Evolutionary conservation across 306 rosid genomes (phyloP), one percentile per base, ranked within the genome.

Genomic region (Dalbergia oliveri): DNA sequence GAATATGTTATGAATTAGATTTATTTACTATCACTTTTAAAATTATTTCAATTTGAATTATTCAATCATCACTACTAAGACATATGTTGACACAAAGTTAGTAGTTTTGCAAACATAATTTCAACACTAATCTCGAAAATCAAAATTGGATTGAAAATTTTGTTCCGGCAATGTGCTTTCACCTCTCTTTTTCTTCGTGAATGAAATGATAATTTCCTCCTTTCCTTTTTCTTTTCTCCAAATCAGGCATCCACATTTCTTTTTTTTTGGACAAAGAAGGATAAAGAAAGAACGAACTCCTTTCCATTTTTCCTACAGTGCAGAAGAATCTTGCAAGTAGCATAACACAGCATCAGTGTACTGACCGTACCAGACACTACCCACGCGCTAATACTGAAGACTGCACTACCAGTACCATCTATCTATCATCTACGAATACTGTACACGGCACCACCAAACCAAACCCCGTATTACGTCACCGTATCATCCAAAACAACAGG

Each of bases 391-490:
- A 13, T 8, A 15, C 34, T n/a, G 26, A 16, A 65, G 3, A 39
- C 45, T n/a, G 16, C 23, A 71, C 14, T 13, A 44, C 23, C 11
- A 0, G 31, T 9, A 19, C 5, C 31, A 4, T 45, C 49, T 31
- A 12, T 37, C 4, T 31, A 31, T 11, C 41, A 31, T 11, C 77
- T 34, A 35, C 18, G 54, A 60, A 6, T 63, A 51, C 50, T 79
- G 47, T 72, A 80, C 73, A 45, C 23, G 11, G 26, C 33, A 8
- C 70, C 39, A 12, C n/a, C 35, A 35, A n/a, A 57, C 56, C 66
- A 33, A 12, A 12, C 23, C 62, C 58, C 47, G 15, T 4, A 12
- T 0, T 47, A 70, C 78, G 56, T 45, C 65, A 79, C 77, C 45
- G 71, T 33, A 47, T 18, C 59, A 26, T 31, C 51, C 53, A 12